phyloP scores from a whole-genome alignment of 106 monocot genomes.

The Vanilla planifolia region DNA sequence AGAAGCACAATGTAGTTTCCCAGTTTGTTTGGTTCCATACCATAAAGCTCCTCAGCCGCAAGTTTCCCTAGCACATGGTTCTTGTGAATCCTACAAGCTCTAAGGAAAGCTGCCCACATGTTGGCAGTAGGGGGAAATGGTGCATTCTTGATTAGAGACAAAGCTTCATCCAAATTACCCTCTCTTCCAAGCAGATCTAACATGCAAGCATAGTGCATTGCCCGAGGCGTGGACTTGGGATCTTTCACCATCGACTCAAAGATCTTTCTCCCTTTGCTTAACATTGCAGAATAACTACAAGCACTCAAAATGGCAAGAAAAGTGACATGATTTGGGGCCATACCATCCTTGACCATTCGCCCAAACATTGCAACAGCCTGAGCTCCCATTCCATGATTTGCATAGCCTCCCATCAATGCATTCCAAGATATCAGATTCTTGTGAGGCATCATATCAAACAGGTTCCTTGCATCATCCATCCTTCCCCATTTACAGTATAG shows the following conservation, averaged over 20 bases:
- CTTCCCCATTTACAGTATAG: conserved; percentile 90
- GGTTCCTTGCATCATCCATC: conserved; percentile 72
- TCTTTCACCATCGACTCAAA: conserved; percentile 57
- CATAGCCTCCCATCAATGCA: conserved; percentile 86
- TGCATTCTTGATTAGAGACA: conserved; percentile 53
- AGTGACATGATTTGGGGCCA: conserved; percentile 78
- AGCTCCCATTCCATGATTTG: conserved; percentile 58
- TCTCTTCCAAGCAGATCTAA: conserved; percentile 79
- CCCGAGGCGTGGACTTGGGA: conserved; percentile 45
- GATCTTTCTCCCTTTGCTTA: conserved; percentile 54
- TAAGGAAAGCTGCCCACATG: conserved; percentile 96
- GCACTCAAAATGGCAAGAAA: conserved; percentile 74
- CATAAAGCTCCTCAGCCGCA: conserved; percentile 73
- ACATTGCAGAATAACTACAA: conserved; percentile 64
- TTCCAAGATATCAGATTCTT: conserved; percentile 91
- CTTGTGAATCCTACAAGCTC: conserved; percentile 76
- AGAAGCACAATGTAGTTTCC: conserved; percentile 79
- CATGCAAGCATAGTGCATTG: conserved; percentile 90
- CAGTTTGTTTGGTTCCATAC: conserved; percentile 71
- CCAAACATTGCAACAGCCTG: conserved; percentile 61
- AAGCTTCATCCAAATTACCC: conserved; percentile 71
- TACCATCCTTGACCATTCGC: conserved; percentile 46
- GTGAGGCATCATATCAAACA: conserved; percentile 72
- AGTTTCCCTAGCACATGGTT: conserved; percentile 71
- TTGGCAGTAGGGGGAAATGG: conserved; percentile 66